phyloP scores from a whole-genome alignment of 148 eudicot species.

The Cornus suecica region DNA sequence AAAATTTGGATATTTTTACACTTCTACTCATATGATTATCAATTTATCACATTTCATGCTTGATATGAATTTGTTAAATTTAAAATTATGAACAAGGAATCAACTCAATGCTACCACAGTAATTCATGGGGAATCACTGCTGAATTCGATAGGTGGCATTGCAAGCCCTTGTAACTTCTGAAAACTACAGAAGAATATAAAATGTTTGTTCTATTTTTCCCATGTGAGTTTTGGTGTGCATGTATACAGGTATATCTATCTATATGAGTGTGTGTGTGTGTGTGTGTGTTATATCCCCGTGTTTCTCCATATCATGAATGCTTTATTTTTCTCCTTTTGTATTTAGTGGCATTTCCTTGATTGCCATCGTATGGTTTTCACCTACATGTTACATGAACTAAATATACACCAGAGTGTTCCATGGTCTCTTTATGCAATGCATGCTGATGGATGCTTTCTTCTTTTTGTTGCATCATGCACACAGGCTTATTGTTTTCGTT shows the following conservation, averaged over 20 bases:
- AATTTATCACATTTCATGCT: neutral
- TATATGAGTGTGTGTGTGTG: neutral
- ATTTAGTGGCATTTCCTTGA: neutral
- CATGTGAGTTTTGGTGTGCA: neutral
- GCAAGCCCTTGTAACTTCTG: neutral
- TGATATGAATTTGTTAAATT: neutral
- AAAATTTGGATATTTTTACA: too few relatives aligned
- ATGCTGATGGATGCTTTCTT: neutral
- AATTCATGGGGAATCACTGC: neutral
- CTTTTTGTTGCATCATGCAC: constrained; percentile 12
- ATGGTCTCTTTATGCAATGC: constrained; percentile 1
- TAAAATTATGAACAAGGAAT: neutral
- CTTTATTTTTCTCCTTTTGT: neutral
- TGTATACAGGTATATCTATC: neutral
- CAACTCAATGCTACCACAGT: neutral
- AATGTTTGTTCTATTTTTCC: too few relatives aligned
- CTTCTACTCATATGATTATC: too few relatives aligned
- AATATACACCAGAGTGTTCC: neutral
- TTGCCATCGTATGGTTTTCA: neutral
- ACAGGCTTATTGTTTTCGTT: constrained; percentile 66
- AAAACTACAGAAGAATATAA: too few relatives aligned
- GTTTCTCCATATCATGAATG: neutral
- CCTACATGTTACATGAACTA: neutral
- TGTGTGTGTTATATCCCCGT: neutral
- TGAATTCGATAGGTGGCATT: neutral